These are phyloP conservation scores for Umbelopsis sp. DNA, from an alignment of 192 early-diverging fungal species.

Conservation along the genomic window DNA sequence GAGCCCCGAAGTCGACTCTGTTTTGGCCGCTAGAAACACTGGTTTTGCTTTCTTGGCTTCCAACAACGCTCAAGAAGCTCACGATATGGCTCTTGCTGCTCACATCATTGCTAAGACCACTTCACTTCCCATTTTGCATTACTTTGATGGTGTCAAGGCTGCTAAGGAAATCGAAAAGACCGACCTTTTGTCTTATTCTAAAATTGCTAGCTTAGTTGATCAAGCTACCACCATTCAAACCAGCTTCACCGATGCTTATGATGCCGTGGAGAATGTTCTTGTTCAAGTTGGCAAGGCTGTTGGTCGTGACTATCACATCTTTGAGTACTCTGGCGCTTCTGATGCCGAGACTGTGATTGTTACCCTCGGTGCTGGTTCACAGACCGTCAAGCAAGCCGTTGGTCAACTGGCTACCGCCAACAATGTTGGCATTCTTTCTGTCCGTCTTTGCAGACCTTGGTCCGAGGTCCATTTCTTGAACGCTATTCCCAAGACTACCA, in stretches of 20 bases:
- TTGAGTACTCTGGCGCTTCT: slow-evolving; percentile 81
- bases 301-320: slow-evolving; percentile 68
- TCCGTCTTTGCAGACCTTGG: slow-evolving; percentile 88
- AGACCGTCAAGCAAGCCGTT: slow-evolving; percentile 56
- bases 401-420: slow-evolving; percentile 35
- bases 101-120: slow-evolving; percentile 72
- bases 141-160: slow-evolving; percentile 71
- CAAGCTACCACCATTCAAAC: slow-evolving; percentile 1
- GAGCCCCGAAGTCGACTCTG: slow-evolving; percentile 67
- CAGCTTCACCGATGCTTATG: slow-evolving; percentile 24
- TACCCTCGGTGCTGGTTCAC: slow-evolving; percentile 65
- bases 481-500: slow-evolving; percentile 67
- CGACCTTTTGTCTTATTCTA: slow-evolving; percentile 52
- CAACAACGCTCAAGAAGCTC: slow-evolving; percentile 80
- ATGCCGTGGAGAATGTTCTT: slow-evolving; percentile 46
- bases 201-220: slow-evolving; percentile 50
- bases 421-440: slow-evolving; percentile 70
- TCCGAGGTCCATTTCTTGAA: slow-evolving; percentile 69
- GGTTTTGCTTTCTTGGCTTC: slow-evolving; percentile 81
- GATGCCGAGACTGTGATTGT: slow-evolving; percentile 82
- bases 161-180: slow-evolving; percentile 56
- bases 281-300: slow-evolving; percentile 42
- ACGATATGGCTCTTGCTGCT: slow-evolving; percentile 85
- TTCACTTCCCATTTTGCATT: slow-evolving; percentile 77
- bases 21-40: slow-evolving; percentile 75